Evolutionary conservation across 2,329 filamentous ascomycete species (phyloP), one percentile per base, ranked within the genome.

Genomic region (Pyrenochaeta sp.): DNA sequence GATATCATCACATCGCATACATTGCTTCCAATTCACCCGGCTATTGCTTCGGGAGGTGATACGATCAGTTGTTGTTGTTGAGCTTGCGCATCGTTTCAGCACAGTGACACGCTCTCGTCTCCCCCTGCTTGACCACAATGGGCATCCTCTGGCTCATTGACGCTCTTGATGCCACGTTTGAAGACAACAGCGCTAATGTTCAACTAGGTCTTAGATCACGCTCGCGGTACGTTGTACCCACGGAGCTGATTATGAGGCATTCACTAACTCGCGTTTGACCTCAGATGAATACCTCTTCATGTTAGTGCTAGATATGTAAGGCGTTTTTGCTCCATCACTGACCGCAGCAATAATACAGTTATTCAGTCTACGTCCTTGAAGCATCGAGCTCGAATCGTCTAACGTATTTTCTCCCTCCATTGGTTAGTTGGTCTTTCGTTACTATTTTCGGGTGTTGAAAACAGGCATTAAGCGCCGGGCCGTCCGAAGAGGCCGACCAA

Each of bases 201-300:
- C 54, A 51, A 45, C 12, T 35, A 86, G 84, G 83, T 87, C 48
- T 81, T 87, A 73, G 80, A 83, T 51, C 83, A 86, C 76, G 83
- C 85, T 33, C 79, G 83, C 64, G 90, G 23, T 27, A 27, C 4
- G 23, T 27, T 4, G 23, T 27, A 27, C 9, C 23, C 23, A 27
- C 9, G 9, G 23, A 27, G 23, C 23, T 27, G 9, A 4, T 9
- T 27, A 27, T 27, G 23, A 27, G 23, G 23, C 23, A 27, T 27
- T 9, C 9, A 27, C 23, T 27, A 27, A 27, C 9, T 27, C 9
- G 9, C 23, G 9, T 27, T 27, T 9, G 9, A 27, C 23, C 23
- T 27, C 9, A 27, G 23, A 92, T 68, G 90, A 94, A 73, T 93
- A 93, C 67, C 81, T 93, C 30, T 92, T 90, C 69, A 87, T 92